Conservation (phyloP, 305 asterid species). For the Plantago lanceolata region DNA sequence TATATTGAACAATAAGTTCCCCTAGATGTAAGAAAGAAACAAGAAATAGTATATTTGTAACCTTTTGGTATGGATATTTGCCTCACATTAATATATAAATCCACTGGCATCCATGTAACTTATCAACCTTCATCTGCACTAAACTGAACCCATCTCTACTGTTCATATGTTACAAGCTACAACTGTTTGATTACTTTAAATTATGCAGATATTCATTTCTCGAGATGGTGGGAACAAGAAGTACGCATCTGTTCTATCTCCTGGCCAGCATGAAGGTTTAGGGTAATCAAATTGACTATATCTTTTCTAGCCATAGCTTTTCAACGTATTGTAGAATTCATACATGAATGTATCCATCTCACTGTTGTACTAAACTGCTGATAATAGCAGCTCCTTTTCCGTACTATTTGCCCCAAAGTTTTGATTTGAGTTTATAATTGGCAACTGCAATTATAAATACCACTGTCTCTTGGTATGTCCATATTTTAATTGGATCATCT, state of each 20-base stretch:
- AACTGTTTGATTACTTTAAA: slow-evolving; percentile 19
- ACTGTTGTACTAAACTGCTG: too few relatives aligned
- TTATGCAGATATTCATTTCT: slow-evolving; percentile 79
- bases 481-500: slow-evolving; percentile 16
- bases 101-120: too few relatives aligned
- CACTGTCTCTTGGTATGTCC: background rate
- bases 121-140: too few relatives aligned
- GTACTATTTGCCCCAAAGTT: background rate
- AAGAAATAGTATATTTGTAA: too few relatives aligned
- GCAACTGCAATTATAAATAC: background rate
- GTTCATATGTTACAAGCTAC: background rate
- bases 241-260: slow-evolving; percentile 86
- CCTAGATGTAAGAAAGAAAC: too few relatives aligned
- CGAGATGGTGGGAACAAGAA: slow-evolving; percentile 95
- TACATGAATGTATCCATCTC: background rate
- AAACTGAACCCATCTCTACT: background rate
- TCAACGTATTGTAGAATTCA: background rate
- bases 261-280: slow-evolving; percentile 85
- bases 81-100: too few relatives aligned
- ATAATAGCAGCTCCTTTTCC: background rate
- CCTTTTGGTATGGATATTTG: too few relatives aligned
- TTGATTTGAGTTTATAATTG: background rate
- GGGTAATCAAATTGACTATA: slow-evolving; percentile 47
- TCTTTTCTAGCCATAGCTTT: background rate
- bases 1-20: too few relatives aligned